Conservation (phyloP, 2,329 filamentous ascomycete genomes). For the Aspergillus spinulosporus region DNA sequence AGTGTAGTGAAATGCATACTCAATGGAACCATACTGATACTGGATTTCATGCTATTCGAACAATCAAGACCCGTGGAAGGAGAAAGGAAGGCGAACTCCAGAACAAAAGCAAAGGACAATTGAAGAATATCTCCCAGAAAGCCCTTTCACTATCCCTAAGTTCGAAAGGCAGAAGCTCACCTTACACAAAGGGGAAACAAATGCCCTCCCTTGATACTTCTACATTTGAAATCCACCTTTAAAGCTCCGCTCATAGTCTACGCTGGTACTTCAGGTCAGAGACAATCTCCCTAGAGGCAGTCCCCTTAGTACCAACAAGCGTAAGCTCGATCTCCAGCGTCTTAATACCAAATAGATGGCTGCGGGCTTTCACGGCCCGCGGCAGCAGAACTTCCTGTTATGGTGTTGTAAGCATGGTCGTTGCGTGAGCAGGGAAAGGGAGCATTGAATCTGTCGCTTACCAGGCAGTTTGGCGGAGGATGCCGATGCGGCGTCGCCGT, state of each 20-base stretch:
- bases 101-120: neutral
- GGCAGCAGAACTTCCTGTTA: too few relatives aligned
- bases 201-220: neutral
- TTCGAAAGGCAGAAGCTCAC: neutral
- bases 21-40: too few relatives aligned
- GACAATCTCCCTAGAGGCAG: neutral
- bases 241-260: neutral
- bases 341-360: neutral
- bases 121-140: neutral
- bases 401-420: too few relatives aligned
- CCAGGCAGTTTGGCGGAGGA: too few relatives aligned
- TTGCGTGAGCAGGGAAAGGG: too few relatives aligned
- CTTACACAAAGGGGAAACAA: neutral
- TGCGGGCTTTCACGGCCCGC: neutral
- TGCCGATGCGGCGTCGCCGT: too few relatives aligned
- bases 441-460: too few relatives aligned
- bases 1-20: too few relatives aligned
- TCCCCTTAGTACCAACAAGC: neutral
- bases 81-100: too few relatives aligned
- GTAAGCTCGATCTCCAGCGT: neutral
- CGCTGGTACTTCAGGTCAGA: neutral
- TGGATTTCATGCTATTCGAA: too few relatives aligned
- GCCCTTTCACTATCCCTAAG: neutral
- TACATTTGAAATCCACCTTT: conserved; percentile 2
- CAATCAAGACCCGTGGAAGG: too few relatives aligned